Evolutionary conservation across 345 rosid genomes (phyloP).

Genomic region (Angophora floribunda): DNA sequence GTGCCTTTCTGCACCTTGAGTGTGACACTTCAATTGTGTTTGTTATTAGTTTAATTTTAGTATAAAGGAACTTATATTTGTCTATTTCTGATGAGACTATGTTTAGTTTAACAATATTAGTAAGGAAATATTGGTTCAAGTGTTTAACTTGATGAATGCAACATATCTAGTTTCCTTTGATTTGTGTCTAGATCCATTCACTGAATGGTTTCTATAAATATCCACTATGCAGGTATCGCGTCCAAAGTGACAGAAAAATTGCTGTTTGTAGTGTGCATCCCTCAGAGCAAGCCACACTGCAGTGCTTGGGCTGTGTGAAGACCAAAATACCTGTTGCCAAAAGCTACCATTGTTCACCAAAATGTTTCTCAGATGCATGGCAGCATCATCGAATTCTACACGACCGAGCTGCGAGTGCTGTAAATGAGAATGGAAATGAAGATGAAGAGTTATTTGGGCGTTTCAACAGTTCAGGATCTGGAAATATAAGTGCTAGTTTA

Average conservation of each 20-base stretch:
- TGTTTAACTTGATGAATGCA: not conserved
- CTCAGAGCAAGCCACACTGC: conserved; percentile 81
- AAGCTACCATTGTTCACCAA: conserved; percentile 90
- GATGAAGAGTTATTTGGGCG: conserved; percentile 68
- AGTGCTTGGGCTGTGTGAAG: conserved; percentile 86
- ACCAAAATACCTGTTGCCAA: conserved; percentile 72
- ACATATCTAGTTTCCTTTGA: not conserved
- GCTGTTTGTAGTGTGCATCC: conserved; percentile 91
- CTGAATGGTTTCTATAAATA: not conserved
- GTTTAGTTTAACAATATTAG: not conserved
- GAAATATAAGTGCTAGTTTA: conserved; percentile 36
- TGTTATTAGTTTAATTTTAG: not conserved
- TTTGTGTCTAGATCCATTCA: not conserved
- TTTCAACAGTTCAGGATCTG: conserved; percentile 66
- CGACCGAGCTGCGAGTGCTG: conserved; percentile 41
- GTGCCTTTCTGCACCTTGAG: not conserved
- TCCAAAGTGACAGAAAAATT: conserved; percentile 89
- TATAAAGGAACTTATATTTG: not conserved
- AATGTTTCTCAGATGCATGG: conserved; percentile 90
- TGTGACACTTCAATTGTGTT: not conserved
- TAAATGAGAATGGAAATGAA: conserved; percentile 38
- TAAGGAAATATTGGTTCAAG: not conserved
- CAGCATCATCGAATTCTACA: conserved; percentile 46
- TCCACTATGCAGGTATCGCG: conserved; percentile 61
- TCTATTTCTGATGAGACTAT: not conserved